phyloP scores from a whole-genome alignment of 2,329 filamentous ascomycete species.

The Ophiostoma perfectum region DNA sequence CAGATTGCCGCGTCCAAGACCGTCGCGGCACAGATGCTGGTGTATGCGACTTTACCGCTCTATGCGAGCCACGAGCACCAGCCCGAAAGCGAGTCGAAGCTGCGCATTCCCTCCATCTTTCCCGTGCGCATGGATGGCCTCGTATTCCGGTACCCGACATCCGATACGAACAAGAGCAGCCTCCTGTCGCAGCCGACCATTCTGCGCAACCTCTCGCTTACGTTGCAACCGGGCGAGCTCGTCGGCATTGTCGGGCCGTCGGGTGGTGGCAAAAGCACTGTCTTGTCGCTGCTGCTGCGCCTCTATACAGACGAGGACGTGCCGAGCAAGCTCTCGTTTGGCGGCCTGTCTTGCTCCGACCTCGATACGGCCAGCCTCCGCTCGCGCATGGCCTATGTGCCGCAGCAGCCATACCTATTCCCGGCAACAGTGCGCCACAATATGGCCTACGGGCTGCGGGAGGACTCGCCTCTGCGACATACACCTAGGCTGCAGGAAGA shows the following conservation, averaged over 20 bases:
- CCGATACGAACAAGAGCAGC: neutral
- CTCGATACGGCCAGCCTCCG: constrained; percentile 59
- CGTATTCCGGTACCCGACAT: constrained; percentile 63
- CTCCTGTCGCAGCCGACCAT: constrained; percentile 38
- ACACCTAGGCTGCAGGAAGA: constrained; percentile 44
- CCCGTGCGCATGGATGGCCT: constrained; percentile 53
- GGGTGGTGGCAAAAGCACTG: constrained; percentile 86
- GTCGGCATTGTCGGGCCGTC: constrained; percentile 78
- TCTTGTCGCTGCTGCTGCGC: constrained; percentile 67
- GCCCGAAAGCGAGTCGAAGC: constrained; percentile 40
- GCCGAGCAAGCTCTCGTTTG: constrained; percentile 50
- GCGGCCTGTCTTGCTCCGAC: constrained; percentile 48
- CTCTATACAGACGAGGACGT: constrained; percentile 48
- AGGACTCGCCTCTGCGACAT: constrained; percentile 47
- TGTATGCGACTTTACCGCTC: constrained; percentile 57
- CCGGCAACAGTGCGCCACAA: constrained; percentile 72
- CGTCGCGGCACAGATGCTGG: constrained; percentile 66
- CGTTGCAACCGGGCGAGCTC: constrained; percentile 57
- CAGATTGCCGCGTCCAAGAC: constrained; percentile 71
- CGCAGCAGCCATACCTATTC: constrained; percentile 70
- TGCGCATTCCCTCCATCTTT: constrained; percentile 33
- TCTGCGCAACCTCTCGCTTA: constrained; percentile 60
- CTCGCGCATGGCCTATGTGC: constrained; percentile 59
- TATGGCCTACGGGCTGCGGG: constrained; percentile 69
- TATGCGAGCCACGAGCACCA: constrained; percentile 52